A percentile compares a stretch with the other conserved stretches of the same genome.
Conservation (phyloP, 2,329 filamentous ascomycete species). For the Apiospora sp. region DNA sequence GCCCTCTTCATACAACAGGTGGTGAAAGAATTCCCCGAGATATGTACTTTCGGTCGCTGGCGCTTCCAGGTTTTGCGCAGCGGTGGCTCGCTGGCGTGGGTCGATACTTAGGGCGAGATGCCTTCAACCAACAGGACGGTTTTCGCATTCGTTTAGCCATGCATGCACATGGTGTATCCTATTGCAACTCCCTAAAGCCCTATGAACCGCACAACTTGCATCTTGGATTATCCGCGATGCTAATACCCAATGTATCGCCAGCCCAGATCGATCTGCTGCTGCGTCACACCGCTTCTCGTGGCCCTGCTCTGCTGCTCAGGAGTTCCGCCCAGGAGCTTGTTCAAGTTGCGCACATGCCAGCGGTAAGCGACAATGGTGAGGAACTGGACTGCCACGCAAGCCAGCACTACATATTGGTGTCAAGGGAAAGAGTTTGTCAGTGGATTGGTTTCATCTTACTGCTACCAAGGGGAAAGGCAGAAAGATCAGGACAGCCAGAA, state of each 20-base stretch:
- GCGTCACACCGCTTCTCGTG: slow-evolving; percentile 37
- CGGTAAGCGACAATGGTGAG: slow-evolving; percentile 35
- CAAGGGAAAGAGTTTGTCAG: neutral
- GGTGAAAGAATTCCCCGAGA: too few species aligned
- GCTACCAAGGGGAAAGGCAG: slow-evolving; percentile 26
- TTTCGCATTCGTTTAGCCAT: too few species aligned
- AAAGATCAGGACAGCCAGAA: neutral
- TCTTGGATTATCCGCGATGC: neutral
- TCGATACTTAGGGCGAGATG: too few species aligned
- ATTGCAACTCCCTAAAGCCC: too few species aligned
- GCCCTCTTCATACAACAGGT: too few species aligned
- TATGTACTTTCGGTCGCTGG: too few species aligned
- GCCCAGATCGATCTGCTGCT: slow-evolving; percentile 37
- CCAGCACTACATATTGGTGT: slow-evolving; percentile 29
- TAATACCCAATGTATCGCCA: slow-evolving; percentile 34
- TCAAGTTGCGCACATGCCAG: slow-evolving; percentile 33
- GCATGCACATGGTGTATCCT: too few species aligned
- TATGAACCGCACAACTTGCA: too few species aligned
- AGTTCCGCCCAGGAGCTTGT: slow-evolving; percentile 33
- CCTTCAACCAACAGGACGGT: too few species aligned
- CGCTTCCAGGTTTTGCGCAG: too few species aligned
- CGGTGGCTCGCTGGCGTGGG: too few species aligned
- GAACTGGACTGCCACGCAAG: slow-evolving; percentile 33
- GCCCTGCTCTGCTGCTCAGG: slow-evolving; percentile 32
- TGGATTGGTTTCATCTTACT: neutral